Evolutionary conservation across 2,329 filamentous ascomycete genomes (phyloP), one percentile per base, ranked within the genome.

Genomic region (Ambrosiella cleistominuta): DNA sequence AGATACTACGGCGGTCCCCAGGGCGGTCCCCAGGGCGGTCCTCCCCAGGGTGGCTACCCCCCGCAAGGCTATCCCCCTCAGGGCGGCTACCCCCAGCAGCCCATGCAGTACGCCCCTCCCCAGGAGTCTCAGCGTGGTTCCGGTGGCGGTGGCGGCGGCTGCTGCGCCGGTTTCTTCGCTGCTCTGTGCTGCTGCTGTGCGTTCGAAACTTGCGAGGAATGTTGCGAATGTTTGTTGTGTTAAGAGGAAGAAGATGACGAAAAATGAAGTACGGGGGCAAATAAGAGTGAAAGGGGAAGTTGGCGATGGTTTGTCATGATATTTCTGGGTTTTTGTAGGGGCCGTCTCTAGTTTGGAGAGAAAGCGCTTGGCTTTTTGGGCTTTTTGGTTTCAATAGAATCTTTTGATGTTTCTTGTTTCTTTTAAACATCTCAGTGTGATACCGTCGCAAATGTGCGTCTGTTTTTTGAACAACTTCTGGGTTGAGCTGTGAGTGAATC

Each of bases 101-200:
- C 66, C 7, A 54, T 53, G 36, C 52, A 67, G 45, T 70, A 70
- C 50, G 66, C 66, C 57, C 66, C 64, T 54, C 61, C 63, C 40
- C 63, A 66, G n/a, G 69, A 69, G 54, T 49, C 58, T 17, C 67
- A 66, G 42, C 65, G 70, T 62, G n/a, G 13, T 1, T 52, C 53
- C 62, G 71, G 71, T 67, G 70, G 68, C 62, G 71, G 71, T 67
- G 70, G 68, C 62, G 68, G 70, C 62, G 70, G 70, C 50, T 72
- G 70, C 60, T 64, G 72, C 54, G 70, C 70, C 64, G 64, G 64
- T 57, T 72, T 70, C 69, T 71, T 73, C 35, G 71, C 71, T 54
- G 68, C 71, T 19, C 62, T 73, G 60, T 73, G 71, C 66, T 73
- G 71, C 65, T 73, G 71, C 61, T 73, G 70, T 69, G 65, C 73